Evolutionary conservation across 1,139 yeast species (phyloP), one percentile per base, ranked within the genome.

Genomic region (Sugiyamaella pinicola): DNA sequence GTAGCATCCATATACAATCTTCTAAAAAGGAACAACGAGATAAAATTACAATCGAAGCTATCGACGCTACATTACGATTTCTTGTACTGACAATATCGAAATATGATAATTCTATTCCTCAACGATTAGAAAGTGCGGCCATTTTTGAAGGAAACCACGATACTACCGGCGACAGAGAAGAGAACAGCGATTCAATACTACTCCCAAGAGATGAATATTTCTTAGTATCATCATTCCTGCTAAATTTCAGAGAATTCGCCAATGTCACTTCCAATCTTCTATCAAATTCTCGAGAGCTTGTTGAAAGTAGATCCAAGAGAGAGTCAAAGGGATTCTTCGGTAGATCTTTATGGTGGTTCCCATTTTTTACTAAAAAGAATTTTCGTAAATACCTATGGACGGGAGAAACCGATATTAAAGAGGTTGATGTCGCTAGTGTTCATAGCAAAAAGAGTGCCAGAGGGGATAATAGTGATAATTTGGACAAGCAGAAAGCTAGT

Each of bases 171-270:
- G 18, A 24, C 21, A 44, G 41, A 7, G 46, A 46, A 22, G 57
- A 51, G 6, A 55, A 61, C 13, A 55, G 52, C 8, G 58, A 70
- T 31, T 26, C 43, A 19, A 24, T 47, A 19, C 59, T 77, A 2
- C 65, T 73, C 45, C 80, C 81, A 7, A 70, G 75, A 51, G 81
- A 77, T 54, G 80, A 78, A 58, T 71, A 75, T 67, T 78, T 78
- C 56, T 59, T 78, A 22, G 54, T 78, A 7, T 76, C 82, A 0
- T 75, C 80, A 0, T 78, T 77, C 58, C 55, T 78, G 24, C 70
- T 78, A 65, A 78, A 78, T 59, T 67, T 76, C 46, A 71, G 78
- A 55, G 76, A 76, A 57, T 65, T 70, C 22, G 69, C 76, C 0
- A 65, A 69, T 33, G 57, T 67, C 2, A 61, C 73, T 5, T 64